Percentiles rank a stretch among this genome's conserved stretches.
Conservation (phyloP, 148 eudicot species). For the Amaranthus hypochondriacus region DNA sequence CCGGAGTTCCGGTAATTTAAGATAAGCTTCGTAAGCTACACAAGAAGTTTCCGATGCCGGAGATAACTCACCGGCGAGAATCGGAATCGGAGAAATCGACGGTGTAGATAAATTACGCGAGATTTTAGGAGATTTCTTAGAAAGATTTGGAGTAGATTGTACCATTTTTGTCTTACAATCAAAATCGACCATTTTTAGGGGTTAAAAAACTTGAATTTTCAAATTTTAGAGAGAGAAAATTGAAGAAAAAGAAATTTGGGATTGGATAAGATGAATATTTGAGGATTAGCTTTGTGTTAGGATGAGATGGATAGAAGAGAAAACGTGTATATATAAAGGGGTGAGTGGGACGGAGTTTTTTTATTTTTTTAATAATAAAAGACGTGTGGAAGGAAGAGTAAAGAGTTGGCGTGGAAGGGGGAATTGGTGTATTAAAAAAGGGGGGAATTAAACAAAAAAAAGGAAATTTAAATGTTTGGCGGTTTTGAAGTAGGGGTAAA, state of each 20-base stretch:
- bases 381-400: constrained; percentile 22
- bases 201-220: background rate
- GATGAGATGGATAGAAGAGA: background rate
- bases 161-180: constrained; percentile 57
- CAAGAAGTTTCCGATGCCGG: constrained; percentile 53
- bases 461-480: background rate
- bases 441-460: background rate
- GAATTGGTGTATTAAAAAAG: background rate
- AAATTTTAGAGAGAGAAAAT: background rate
- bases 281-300: background rate
- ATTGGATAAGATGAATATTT: constrained; percentile 5
- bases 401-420: constrained; percentile 10
- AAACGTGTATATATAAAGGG: constrained; percentile 11
- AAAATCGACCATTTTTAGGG: constrained; percentile 53
- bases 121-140: constrained; percentile 38
- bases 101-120: constrained; percentile 31
- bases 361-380: background rate
- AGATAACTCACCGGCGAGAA: constrained; percentile 27
- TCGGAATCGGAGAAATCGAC: constrained; percentile 12
- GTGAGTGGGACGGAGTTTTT: background rate
- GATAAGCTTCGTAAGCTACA: constrained; percentile 54
- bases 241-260: background rate
- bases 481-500: background rate
- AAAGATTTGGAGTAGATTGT: constrained; percentile 22
- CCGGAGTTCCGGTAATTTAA: constrained; percentile 63